A percentile compares a stretch with the other conserved stretches of the same genome.
phyloP scores from a whole-genome alignment of 148 eudicot species.

The Pharnaceum exiguum region DNA sequence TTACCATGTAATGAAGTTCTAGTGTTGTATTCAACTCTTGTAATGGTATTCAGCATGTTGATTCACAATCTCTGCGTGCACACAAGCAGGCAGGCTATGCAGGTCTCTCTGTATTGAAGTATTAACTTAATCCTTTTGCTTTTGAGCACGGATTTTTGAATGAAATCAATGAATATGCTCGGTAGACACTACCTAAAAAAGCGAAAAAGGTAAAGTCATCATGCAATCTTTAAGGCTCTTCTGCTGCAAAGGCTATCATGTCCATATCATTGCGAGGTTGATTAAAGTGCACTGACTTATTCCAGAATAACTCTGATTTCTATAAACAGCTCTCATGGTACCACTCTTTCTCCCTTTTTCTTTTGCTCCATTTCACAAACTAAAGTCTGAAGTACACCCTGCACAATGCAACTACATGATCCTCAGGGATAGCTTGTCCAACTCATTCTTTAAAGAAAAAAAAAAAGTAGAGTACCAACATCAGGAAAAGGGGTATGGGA shows the following conservation, averaged over 20 bases:
- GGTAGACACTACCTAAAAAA: slow-evolving; percentile 4
- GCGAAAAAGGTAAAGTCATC: slow-evolving; percentile 3
- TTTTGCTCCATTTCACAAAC: no score
- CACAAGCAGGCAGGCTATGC: slow-evolving; percentile 1
- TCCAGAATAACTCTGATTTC: neutral
- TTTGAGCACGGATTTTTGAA: neutral
- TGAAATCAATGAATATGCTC: neutral
- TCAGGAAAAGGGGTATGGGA: no score
- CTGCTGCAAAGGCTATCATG: neutral
- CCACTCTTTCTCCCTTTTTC: neutral
- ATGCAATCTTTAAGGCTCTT: slow-evolving; percentile 6
- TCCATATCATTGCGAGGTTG: neutral
- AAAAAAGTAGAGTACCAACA: no score
- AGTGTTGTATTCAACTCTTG: neutral
- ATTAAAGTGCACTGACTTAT: neutral
- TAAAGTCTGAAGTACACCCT: no score
- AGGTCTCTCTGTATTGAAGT: slow-evolving; percentile 4
- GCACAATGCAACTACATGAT: no score
- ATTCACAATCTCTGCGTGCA: neutral
- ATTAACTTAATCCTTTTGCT: neutral
- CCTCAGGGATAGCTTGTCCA: no score
- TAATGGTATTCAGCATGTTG: neutral
- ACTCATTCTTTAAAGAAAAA: no score
- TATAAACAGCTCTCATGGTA: neutral
- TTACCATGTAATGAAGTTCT: neutral